Conservation (phyloP, 441 rosid genomes). For the Melastoma candidum region DNA sequence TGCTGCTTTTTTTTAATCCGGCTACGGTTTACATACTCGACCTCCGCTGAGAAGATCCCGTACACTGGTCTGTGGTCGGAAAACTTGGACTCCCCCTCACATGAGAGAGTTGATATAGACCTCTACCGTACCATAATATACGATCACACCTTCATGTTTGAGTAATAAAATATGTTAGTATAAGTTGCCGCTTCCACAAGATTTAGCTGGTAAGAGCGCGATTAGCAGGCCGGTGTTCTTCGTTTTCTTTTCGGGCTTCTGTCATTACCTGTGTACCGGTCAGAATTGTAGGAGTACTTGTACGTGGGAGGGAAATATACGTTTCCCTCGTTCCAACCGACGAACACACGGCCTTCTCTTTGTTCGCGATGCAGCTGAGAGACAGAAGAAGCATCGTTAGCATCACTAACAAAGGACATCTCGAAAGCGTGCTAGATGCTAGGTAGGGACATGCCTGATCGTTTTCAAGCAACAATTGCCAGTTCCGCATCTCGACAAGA, state of each 20-base stretch:
- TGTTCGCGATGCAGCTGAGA: slow-evolving; percentile 78
- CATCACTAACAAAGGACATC: neutral
- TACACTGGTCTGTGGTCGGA: slow-evolving; percentile 98
- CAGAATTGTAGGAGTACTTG: slow-evolving; percentile 94
- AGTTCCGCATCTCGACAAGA: slow-evolving; percentile 96
- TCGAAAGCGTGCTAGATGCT: neutral
- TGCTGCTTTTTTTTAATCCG: slow-evolving; percentile 57
- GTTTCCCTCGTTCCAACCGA: slow-evolving; percentile 92
- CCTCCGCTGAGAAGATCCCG: slow-evolving; percentile 73
- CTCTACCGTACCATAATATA: slow-evolving; percentile 87
- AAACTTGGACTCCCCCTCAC: slow-evolving; percentile 94
- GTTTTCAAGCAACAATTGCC: slow-evolving; percentile 84
- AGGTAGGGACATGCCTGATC: slow-evolving; percentile 61
- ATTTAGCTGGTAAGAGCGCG: neutral
- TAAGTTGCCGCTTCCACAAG: slow-evolving; percentile 8
- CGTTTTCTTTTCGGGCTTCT: slow-evolving; percentile 83
- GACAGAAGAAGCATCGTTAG: slow-evolving; percentile 11
- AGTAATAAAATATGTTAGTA: neutral
- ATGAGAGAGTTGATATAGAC: slow-evolving; percentile 69
- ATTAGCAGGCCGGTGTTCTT: slow-evolving; percentile 94
- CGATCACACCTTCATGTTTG: slow-evolving; percentile 82
- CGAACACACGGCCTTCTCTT: slow-evolving; percentile 58
- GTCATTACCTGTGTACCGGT: slow-evolving; percentile 79
- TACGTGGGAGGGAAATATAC: slow-evolving; percentile 97
- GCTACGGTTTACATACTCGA: slow-evolving; percentile 56